These are phyloP conservation scores for Zygosaccharomyces sapae DNA, from an alignment of 1,139 yeast species.

Conservation along the genomic window DNA sequence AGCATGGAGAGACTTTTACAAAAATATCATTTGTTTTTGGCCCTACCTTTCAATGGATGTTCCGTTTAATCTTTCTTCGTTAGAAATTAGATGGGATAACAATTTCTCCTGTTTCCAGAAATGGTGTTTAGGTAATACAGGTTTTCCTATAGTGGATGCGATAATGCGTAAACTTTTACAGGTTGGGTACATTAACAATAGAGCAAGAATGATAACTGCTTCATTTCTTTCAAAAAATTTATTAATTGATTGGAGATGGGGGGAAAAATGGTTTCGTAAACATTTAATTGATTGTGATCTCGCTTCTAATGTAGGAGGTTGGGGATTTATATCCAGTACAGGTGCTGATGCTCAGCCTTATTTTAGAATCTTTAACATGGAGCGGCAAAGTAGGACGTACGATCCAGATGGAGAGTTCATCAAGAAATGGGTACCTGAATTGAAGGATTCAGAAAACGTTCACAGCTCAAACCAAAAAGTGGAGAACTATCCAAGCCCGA, in stretches of 20 bases:
- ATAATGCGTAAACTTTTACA: constrained; percentile 48
- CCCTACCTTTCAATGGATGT: constrained; percentile 50
- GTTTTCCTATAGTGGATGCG: constrained; percentile 55
- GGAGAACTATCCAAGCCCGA: constrained; percentile 14
- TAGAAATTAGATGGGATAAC: constrained; percentile 43
- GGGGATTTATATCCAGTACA: constrained; percentile 52
- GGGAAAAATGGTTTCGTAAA: constrained; percentile 49
- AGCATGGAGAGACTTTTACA: constrained; percentile 57
- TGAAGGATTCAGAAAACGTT: constrained; percentile 22
- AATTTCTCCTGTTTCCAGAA: constrained; percentile 40
- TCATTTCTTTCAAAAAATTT: constrained; percentile 50
- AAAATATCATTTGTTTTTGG: constrained; percentile 46
- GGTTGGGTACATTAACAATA: constrained; percentile 53
- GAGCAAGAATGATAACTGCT: constrained; percentile 53
- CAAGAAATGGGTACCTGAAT: constrained; percentile 49
- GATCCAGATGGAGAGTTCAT: constrained; percentile 48
- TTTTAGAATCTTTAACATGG: constrained; percentile 53
- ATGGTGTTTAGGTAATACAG: constrained; percentile 54
- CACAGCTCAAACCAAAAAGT: constrained; percentile 7
- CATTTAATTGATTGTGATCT: constrained; percentile 51
- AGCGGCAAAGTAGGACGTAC: constrained; percentile 47
- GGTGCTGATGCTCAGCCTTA: constrained; percentile 56
- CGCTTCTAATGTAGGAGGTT: constrained; percentile 53
- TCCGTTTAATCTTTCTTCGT: constrained; percentile 46
- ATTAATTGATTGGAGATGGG: constrained; percentile 53